A percentile compares a stretch with the other conserved stretches of the same genome.
Conservation (phyloP, 2,329 filamentous ascomycete genomes). For the Alternaria sp. region DNA sequence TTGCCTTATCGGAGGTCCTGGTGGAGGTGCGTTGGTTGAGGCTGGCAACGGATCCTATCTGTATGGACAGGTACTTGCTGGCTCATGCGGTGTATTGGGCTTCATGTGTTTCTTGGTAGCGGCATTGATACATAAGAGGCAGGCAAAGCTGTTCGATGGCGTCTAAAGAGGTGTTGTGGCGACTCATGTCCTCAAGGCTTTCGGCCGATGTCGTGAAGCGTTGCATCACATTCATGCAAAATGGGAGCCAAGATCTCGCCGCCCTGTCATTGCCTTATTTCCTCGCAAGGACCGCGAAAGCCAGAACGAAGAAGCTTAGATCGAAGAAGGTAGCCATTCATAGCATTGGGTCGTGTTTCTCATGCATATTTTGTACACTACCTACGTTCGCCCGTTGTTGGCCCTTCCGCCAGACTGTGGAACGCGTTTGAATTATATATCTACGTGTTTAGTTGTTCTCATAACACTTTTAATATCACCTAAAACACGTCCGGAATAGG, state of each 20-base stretch:
- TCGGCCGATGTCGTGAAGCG: neutral
- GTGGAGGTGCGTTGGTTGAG: conserved; percentile 45
- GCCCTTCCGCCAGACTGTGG: neutral
- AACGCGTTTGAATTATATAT: neutral
- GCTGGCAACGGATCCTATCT: conserved; percentile 47
- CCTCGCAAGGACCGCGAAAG: neutral
- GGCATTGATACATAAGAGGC: conserved; percentile 14
- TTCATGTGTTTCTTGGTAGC: conserved; percentile 17
- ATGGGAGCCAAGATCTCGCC: neutral
- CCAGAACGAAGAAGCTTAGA: neutral
- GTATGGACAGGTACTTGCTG: conserved; percentile 53
- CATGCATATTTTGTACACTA: neutral
- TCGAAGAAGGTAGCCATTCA: neutral
- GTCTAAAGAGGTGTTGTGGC: neutral
- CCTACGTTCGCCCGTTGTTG: neutral
- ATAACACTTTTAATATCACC: neutral
- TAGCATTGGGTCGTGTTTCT: neutral
- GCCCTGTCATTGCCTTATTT: neutral
- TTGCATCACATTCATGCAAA: neutral
- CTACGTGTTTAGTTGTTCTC: neutral
- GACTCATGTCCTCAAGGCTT: neutral
- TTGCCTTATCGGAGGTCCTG: conserved; percentile 34
- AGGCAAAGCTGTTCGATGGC: neutral
- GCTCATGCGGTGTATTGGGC: conserved; percentile 23
- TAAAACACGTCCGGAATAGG: conserved; percentile 9